Percentiles rank a stretch among this genome's conserved stretches.
Evolutionary conservation across 1,284 basidiomycete genomes (phyloP).

Genomic region (Peniophora sp.): DNA sequence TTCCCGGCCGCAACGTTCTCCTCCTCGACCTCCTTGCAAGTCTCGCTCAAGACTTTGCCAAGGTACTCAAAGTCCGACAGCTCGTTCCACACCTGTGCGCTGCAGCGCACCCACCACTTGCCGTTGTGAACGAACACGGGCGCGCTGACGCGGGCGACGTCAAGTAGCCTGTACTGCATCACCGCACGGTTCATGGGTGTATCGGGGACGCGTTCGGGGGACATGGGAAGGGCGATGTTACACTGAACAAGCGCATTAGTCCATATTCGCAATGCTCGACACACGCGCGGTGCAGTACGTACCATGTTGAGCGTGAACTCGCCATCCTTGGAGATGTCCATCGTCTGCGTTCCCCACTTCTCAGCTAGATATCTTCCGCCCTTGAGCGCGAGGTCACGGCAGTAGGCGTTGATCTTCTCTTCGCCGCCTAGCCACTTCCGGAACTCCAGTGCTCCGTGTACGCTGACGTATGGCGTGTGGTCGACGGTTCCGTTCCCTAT

Average conservation of each 20-base stretch:
- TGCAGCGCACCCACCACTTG: slow-evolving; percentile 66
- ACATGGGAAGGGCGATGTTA: slow-evolving; percentile 38
- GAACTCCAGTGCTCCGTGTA: slow-evolving; percentile 68
- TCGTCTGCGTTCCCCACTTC: slow-evolving; percentile 55
- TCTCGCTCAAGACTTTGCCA: slow-evolving; percentile 29
- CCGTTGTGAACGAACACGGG: slow-evolving; percentile 48
- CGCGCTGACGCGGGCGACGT: slow-evolving; percentile 35
- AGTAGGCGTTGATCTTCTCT: slow-evolving; percentile 69
- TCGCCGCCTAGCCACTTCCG: slow-evolving; percentile 81
- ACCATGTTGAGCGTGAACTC: slow-evolving; percentile 74
- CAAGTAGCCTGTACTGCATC: slow-evolving; percentile 31
- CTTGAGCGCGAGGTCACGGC: slow-evolving; percentile 61
- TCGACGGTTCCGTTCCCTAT: slow-evolving; percentile 71
- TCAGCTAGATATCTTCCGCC: slow-evolving; percentile 65
- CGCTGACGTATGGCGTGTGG: slow-evolving; percentile 43
- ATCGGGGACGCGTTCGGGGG: slow-evolving; percentile 16
- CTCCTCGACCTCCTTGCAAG: slow-evolving; percentile 16
- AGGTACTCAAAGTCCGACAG: slow-evolving; percentile 47
- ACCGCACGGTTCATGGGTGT: slow-evolving; percentile 21
- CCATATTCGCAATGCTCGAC: no score
- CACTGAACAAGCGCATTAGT: slow-evolving; percentile 35
- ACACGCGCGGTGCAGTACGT: no score
- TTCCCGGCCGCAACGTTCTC: not conserved
- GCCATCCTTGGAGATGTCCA: slow-evolving; percentile 49
- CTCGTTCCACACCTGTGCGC: slow-evolving; percentile 70